These are phyloP conservation scores for Pseudofabraea citricarpa DNA, from an alignment of 2,329 filamentous ascomycete species.

Conservation along the genomic window DNA sequence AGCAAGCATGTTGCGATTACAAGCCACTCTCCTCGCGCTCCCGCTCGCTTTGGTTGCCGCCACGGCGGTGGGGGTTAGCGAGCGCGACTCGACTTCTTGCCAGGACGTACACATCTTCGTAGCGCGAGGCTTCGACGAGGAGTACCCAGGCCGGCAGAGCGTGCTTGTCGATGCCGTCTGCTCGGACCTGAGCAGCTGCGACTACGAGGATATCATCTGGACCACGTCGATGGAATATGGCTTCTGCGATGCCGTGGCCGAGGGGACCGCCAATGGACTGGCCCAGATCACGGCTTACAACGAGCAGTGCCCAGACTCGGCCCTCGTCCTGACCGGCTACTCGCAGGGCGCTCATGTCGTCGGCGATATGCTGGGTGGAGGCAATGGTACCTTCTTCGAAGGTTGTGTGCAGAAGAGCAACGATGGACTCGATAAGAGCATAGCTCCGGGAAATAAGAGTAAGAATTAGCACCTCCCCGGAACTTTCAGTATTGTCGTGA, in stretches of 20 bases:
- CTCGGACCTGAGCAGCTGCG: conserved; percentile 23
- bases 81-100: background rate
- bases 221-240: conserved; percentile 12
- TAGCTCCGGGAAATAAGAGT: conserved; percentile 30
- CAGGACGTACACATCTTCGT: conserved; percentile 8
- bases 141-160: conserved; percentile 30
- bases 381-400: conserved; percentile 29
- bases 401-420: conserved; percentile 22
- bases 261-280: conserved; percentile 31
- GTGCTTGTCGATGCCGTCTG: conserved; percentile 28
- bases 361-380: conserved; percentile 31
- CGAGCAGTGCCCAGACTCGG: conserved; percentile 33
- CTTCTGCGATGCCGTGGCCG: conserved; percentile 33
- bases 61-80: background rate
- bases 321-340: conserved; percentile 37
- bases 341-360: conserved; percentile 36
- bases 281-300: conserved; percentile 35
- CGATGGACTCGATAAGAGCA: conserved; percentile 22
- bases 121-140: conserved; percentile 29
- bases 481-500: too few species aligned
- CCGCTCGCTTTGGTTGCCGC: background rate
- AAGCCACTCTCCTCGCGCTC: background rate
- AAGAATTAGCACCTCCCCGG: conserved; percentile 11
- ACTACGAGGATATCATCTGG: conserved; percentile 29
- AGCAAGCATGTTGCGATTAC: background rate